Evolutionary conservation across 192 early-diverging fungal genomes (phyloP).

Genomic region (Coemansia sp.): DNA sequence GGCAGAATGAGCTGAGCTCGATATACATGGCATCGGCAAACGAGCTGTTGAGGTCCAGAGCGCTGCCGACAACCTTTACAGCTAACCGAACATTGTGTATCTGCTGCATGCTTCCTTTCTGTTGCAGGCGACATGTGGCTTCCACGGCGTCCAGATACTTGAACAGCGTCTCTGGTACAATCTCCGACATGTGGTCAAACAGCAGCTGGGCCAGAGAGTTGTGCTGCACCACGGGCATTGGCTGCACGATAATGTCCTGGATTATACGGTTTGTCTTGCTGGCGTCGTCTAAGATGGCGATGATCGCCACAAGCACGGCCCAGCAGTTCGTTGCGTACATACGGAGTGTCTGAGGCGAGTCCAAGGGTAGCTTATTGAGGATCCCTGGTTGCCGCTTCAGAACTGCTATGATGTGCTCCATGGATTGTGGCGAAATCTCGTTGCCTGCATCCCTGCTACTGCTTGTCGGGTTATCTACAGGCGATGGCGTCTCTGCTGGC

Average conservation of each 20-base stretch:
- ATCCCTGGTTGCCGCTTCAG: constrained; percentile 27
- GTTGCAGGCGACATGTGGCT: constrained; percentile 37
- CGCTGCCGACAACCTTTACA: constrained; percentile 28
- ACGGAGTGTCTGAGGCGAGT: constrained; percentile 14
- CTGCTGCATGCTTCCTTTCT: constrained; percentile 13
- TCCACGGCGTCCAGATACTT: constrained; percentile 43
- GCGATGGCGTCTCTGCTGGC: constrained; percentile 4
- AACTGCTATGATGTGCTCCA: constrained; percentile 4
- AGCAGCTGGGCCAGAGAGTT: constrained; percentile 29
- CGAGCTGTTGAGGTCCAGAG: constrained; percentile 17
- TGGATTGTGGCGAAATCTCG: constrained; percentile 10
- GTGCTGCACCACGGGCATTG: constrained; percentile 37
- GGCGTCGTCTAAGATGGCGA: constrained; percentile 2
- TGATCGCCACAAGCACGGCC: constrained; percentile 14
- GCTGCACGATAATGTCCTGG: constrained; percentile 21
- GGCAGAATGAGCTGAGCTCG: constrained; percentile 44
- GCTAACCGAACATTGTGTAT: constrained; percentile 34
- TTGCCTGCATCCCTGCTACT: background rate
- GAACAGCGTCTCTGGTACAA: constrained; percentile 27
- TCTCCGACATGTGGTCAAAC: constrained; percentile 6
- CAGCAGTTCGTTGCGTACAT: constrained; percentile 34
- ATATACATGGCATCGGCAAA: constrained; percentile 34
- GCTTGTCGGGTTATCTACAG: background rate
- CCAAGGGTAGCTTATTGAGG: constrained; percentile 7
- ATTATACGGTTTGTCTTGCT: constrained; percentile 19